Conservation (phyloP, 768 basidiomycete species). For the Mycena rebaudengoi region DNA sequence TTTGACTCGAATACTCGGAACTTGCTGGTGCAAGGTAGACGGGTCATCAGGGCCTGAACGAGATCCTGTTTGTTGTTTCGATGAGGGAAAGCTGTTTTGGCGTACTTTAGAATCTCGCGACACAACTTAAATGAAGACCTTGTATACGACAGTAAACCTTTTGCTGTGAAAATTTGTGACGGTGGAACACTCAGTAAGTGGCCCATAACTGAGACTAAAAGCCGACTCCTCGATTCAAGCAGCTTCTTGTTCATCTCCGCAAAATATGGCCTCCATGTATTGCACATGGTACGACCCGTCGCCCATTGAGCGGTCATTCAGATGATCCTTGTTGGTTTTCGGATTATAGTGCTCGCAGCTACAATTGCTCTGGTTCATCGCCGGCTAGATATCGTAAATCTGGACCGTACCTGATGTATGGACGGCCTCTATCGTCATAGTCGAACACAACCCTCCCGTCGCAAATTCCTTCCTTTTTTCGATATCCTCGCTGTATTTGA, state of each 20-base stretch:
- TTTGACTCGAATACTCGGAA: conserved; percentile 23
- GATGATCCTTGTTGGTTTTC: neutral
- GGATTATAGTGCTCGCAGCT: conserved; percentile 12
- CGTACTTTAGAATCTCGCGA: neutral
- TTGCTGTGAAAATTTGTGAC: neutral
- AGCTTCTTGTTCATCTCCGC: neutral
- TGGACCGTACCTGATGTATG: neutral
- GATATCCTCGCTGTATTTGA: neutral
- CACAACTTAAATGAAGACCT: neutral
- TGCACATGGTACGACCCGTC: conserved; percentile 1
- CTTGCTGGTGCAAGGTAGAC: conserved; percentile 6
- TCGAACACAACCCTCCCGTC: neutral
- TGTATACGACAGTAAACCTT: neutral
- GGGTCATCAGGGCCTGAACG: conserved; percentile 6
- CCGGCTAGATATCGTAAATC: neutral
- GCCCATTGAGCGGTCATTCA: neutral
- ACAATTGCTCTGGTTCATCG: too few relatives aligned
- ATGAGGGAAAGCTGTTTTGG: neutral
- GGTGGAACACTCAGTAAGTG: conserved; percentile 3
- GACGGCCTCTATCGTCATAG: neutral
- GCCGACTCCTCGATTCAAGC: neutral
- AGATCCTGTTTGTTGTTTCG: neutral
- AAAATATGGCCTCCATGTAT: conserved; percentile 16
- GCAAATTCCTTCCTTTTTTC: neutral
- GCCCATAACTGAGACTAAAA: neutral